Conservation (phyloP, 208 protist species). For the Acanthamoeba rhysodes region DNA sequence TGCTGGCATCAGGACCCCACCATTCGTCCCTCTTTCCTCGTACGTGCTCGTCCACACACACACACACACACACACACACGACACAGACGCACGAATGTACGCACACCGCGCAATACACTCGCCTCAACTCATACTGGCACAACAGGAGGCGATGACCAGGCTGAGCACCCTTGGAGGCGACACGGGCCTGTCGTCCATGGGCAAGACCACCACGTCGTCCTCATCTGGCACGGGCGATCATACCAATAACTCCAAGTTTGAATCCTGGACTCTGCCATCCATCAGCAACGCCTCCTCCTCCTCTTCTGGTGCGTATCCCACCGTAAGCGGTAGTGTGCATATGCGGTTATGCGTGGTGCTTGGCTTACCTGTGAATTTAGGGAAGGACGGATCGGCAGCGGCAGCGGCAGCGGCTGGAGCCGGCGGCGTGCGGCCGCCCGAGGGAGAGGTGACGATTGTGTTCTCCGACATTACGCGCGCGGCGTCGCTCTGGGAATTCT, state of each 20-base stretch:
- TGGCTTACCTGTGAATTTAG: not conserved
- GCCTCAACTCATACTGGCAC: not conserved
- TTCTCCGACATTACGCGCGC: slow-evolving; percentile 21
- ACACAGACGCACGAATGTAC: not conserved
- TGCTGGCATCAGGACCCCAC: slow-evolving; percentile 61
- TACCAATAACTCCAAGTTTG: not conserved
- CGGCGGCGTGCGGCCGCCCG: not conserved
- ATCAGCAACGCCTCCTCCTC: not conserved
- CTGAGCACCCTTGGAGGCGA: not conserved
- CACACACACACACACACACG: not conserved
- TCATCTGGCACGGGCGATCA: not conserved
- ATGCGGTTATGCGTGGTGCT: not conserved
- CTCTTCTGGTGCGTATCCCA: not conserved
- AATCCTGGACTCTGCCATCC: not conserved
- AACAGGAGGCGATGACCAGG: not conserved
- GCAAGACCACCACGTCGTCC: not conserved
- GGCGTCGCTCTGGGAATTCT: slow-evolving; percentile 45
- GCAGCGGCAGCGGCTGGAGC: not conserved
- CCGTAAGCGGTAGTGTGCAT: not conserved
- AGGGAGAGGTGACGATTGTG: slow-evolving; percentile 32
- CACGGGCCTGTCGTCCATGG: not conserved
- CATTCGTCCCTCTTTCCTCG: slow-evolving; percentile 54
- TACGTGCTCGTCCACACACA: not conserved
- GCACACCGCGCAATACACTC: not conserved
- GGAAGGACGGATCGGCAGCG: not conserved